phyloP scores from a whole-genome alignment of 176 grass and related monocot genomes.

The Avena eriantha region DNA sequence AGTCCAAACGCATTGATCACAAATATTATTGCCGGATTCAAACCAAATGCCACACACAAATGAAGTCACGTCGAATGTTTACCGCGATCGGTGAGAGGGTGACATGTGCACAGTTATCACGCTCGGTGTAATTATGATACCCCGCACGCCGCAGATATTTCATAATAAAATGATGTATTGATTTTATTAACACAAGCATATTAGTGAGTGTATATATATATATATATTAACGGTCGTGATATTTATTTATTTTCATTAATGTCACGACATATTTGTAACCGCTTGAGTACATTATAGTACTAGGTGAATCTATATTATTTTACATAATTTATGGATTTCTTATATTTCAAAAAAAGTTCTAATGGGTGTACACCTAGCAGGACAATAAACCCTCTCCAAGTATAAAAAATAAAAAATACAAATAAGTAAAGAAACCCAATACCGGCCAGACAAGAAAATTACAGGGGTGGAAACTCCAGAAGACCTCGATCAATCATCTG shows the following conservation, averaged over 20 bases:
- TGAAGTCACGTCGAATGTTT: too few species aligned
- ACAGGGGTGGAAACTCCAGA: constrained; percentile 40
- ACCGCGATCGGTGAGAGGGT: neutral
- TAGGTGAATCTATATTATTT: neutral
- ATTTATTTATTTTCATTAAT: neutral
- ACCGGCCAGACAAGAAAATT: constrained; percentile 29
- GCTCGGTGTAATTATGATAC: neutral
- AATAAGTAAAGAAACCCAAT: neutral
- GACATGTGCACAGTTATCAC: neutral
- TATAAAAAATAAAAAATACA: neutral
- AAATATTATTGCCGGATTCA: neutral
- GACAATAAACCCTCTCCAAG: neutral
- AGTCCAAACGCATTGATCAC: neutral
- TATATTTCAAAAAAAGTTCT: neutral
- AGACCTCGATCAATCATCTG: constrained; percentile 66
- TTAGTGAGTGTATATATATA: neutral
- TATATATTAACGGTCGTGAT: neutral
- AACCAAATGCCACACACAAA: too few species aligned
- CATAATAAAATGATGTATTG: neutral
- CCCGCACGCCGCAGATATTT: neutral
- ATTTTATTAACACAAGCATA: neutral
- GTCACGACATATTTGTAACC: neutral
- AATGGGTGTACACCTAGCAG: constrained; percentile 30
- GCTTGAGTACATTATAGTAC: neutral
- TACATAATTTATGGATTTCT: neutral